phyloP scores from a whole-genome alignment of 1,284 basidiomycete genomes.

The Inonotus hispidus region DNA sequence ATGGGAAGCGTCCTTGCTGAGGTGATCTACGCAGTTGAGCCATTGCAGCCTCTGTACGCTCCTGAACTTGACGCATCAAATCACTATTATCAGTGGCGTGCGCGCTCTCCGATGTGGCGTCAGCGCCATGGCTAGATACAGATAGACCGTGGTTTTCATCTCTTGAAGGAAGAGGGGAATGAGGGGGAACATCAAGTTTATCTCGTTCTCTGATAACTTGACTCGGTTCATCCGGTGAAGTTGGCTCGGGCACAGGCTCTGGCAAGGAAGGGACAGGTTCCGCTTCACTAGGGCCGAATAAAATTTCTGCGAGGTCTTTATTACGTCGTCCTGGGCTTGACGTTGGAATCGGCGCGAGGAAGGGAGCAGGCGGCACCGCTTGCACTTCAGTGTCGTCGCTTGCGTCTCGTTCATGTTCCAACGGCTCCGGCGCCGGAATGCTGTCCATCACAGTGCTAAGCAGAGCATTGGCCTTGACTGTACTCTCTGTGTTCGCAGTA shows the following conservation, averaged over 20 bases:
- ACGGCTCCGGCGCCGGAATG: slow-evolving; percentile 35
- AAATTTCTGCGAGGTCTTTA: slow-evolving; percentile 62
- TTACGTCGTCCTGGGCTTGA: slow-evolving; percentile 52
- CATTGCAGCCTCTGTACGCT: slow-evolving; percentile 65
- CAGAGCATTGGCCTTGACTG: slow-evolving; percentile 55
- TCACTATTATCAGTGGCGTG: slow-evolving; percentile 42
- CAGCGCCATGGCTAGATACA: slow-evolving; percentile 24
- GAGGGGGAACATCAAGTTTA: neutral
- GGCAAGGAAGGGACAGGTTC: slow-evolving; percentile 27
- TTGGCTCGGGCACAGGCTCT: slow-evolving; percentile 13
- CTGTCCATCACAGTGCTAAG: slow-evolving; percentile 65
- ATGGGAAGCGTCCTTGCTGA: slow-evolving; percentile 44
- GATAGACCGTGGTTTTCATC: slow-evolving; percentile 22
- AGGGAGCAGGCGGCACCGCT: neutral
- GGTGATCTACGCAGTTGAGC: slow-evolving; percentile 56
- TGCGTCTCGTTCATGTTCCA: slow-evolving; percentile 31
- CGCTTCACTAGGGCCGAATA: slow-evolving; percentile 55
- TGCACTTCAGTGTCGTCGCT: slow-evolving; percentile 10
- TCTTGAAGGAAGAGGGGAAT: slow-evolving; percentile 7
- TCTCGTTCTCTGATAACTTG: neutral
- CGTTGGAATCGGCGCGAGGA: slow-evolving; percentile 21
- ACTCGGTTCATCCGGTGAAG: slow-evolving; percentile 18
- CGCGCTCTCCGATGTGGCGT: slow-evolving; percentile 28
- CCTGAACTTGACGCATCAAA: slow-evolving; percentile 61
- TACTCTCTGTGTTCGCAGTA: slow-evolving; percentile 34